Evolutionary conservation across 805 yeast genomes (phyloP), one percentile per base, ranked within the genome.

Genomic region (Sungouiella thailandica): DNA sequence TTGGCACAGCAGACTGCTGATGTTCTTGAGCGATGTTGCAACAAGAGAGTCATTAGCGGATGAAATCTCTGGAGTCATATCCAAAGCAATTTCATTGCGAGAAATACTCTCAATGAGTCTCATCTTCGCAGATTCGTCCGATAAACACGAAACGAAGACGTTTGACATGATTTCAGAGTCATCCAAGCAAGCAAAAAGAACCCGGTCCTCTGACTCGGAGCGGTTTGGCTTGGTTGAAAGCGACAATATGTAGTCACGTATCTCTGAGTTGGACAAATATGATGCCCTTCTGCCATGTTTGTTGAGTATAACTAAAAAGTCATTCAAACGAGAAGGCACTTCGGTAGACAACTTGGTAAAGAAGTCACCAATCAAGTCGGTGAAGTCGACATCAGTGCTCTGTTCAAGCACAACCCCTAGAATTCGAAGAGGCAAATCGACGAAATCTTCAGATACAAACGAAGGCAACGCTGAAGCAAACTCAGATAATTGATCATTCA

Each of bases 301-400:
- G n/a, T n/a, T 31, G 17, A 17, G 41, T 39, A 11, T 6, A 12
- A 3, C 49, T 24, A 10, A 48, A 19, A 19, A 9, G 22, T 19
- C 8, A 7, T 19, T 19, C 9, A 19, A 40, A 8, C 32, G 20
- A 5, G 29, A 12, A 14, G 49, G 47, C 13, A 40, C 40, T 6
- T 49, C 55, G 41, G 30, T 36, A 12, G 41, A 35, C 4, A 66
- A 32, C 25, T 62, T 66, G n/a, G 48, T 29, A 37, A 47, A 66
- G 17, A 54, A 43, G 24, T 59, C 61, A 36, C 64, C 60, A 25
- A 70, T 22, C n/a, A 46, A 15, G 15, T 27, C 39, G 5, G 17
- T 23, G 17, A 23, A 27, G 14, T 44, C 35, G 7, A 32, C 12
- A 2, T 34, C 28, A 3, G 25, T 17, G 7, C 28, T 29, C 10